phyloP scores from a whole-genome alignment of 805 yeast genomes.

The Candida krabiensis region DNA sequence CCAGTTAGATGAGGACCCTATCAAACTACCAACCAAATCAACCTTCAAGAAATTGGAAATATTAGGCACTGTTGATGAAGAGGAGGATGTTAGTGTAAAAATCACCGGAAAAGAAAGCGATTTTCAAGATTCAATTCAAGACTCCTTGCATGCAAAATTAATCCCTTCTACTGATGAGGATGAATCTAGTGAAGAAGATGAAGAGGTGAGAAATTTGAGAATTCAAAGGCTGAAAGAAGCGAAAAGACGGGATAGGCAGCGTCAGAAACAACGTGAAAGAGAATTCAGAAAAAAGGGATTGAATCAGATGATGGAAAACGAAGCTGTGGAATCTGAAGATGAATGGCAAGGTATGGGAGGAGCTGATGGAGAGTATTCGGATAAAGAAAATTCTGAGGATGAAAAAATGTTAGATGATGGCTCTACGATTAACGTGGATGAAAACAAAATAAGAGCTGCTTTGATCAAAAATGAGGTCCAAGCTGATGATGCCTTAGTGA shows the following conservation, averaged over 20 bases:
- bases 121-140: constrained; percentile 27
- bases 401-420: constrained; percentile 77
- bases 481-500: constrained; percentile 62
- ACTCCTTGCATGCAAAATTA: not conserved
- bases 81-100: too few relatives aligned
- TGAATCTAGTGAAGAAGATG: constrained; percentile 34
- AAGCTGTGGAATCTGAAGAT: constrained; percentile 88
- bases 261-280: constrained; percentile 35
- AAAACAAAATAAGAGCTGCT: constrained; percentile 56
- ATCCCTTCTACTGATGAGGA: constrained; percentile 5
- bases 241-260: constrained; percentile 22
- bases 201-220: constrained; percentile 37
- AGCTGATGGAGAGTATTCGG: constrained; percentile 57
- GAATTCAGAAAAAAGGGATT: constrained; percentile 62
- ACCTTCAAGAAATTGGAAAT: too few relatives aligned
- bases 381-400: constrained; percentile 69
- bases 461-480: constrained; percentile 60
- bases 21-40: constrained; percentile 2
- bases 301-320: constrained; percentile 66
- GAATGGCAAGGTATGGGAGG: constrained; percentile 87
- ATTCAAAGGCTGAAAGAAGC: constrained; percentile 23
- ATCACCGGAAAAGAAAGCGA: constrained; percentile 31
- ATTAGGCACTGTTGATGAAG: constrained; percentile 11
- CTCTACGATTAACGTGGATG: constrained; percentile 54
- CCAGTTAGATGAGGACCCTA: not conserved